Base-by-base conservation (phyloP, 257 asterid genomes). In the Ophiorrhiza pumila region DNA sequence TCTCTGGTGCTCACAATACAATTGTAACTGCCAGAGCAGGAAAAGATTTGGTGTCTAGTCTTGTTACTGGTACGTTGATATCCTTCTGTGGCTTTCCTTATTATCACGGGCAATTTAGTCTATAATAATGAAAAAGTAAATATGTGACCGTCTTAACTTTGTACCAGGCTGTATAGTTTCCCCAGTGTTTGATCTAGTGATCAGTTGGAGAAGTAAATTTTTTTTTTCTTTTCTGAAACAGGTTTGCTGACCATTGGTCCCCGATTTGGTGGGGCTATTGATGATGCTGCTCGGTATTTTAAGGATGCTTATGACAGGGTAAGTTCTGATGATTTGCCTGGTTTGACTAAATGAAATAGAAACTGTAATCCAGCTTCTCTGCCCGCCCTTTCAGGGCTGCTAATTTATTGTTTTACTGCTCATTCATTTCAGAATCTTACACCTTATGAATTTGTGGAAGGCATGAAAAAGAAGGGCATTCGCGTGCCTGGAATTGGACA, bases 401-500 rank as follows among this genome's bases (percentile, higher is more conserved):
- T 60, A 11, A 65, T 10, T 23, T 31, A 15, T 20, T 25, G 45
- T 46, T 71, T n/a, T 69, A 39, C 17, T 55, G 67, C 52, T 70
- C 32, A 65, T 53, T 81, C 41, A 69, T 75, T 59, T 68, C 85
- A 95, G 99, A 83, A 88, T 79, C 97, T 92, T 63, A 77, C 94
- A n/a, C 96, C 99, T 67, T 95, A 92, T 65, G 99, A 95, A 76
- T 95, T 92, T 77, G 99, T 95, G 63, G 99, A 94, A 80, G 77
- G 91, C 88, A 95, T 95, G 99, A 95, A 95, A 84, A 95, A 94
- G 94, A 95, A 90, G 83, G 99, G 99, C 77, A 92, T 95, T 68
- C 96, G 99, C 31, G 98, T 95, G 65, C 99, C 99, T 58, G 99
- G 99, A 59, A 95, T 95, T 73, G 99, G 99, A 64, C 99, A 95